These are phyloP conservation scores for Babesia ovata DNA, from an alignment of 169 alveolate genomes.

Conservation along the genomic window DNA sequence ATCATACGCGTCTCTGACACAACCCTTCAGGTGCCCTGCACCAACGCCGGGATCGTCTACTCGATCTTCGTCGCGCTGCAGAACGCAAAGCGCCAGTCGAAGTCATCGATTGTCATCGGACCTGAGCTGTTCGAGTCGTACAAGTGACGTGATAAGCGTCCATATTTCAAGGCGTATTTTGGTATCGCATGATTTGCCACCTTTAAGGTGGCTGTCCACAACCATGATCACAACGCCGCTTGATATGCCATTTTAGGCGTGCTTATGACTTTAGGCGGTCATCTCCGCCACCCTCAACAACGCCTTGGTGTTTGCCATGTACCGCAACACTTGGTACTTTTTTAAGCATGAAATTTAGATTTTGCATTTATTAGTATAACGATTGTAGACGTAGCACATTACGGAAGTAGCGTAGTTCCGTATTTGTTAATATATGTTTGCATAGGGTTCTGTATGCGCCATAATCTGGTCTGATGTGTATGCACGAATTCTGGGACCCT, in stretches of 20 bases:
- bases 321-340: no score
- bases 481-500: no score
- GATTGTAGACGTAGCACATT: no score
- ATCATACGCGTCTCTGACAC: slow-evolving; percentile 35
- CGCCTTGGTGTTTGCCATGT: no score
- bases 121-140: slow-evolving; percentile 59
- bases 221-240: no score
- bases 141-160: background rate
- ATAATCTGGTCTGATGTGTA: background rate
- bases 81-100: slow-evolving; percentile 48
- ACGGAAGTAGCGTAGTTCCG: no score
- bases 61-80: slow-evolving; percentile 43
- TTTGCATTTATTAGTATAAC: background rate
- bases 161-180: background rate
- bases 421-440: no score
- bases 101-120: slow-evolving; percentile 48
- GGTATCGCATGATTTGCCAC: background rate
- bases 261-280: no score
- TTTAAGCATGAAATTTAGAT: background rate
- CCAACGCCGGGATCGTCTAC: slow-evolving; percentile 48
- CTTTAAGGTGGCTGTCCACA: no score
- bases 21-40: slow-evolving; percentile 57
- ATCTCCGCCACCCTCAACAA: no score
- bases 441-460: background rate
- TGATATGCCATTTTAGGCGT: no score